Base-by-base conservation (phyloP, 495 filamentous ascomycete species). In the Xylaria acuta region DNA sequence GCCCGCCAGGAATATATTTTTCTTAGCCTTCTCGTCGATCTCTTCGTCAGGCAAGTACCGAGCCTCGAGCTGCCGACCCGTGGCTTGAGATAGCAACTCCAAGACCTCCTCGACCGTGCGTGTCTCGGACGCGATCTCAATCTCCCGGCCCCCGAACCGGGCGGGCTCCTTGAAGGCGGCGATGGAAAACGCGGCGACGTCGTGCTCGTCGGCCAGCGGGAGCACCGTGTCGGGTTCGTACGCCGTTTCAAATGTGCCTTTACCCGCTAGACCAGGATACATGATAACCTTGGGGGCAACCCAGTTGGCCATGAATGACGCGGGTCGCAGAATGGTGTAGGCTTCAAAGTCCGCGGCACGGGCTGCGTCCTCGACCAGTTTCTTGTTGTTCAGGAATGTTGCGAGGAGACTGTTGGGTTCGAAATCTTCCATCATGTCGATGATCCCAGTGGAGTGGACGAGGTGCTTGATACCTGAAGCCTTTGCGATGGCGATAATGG, bases 281-380 rank as follows among this genome's bases (percentile, higher is more conserved):
- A 84, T 79, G 14, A 8, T 8, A 0, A 80, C 78, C 25, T 81
- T 74, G 7, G 84, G 83, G 0, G 56, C 36, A 4, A 87, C 70
- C 72, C 82, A 83, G 64, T 88, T 88, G 6, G 80, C 76, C 86
- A 88, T 88, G 79, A 87, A 88, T 53, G 80, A 82, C 3, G 80
- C 84, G 0, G 85, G 85, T 16, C 85, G 78, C 20, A 88, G 58
- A n/a, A 88, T 84, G 1, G 85, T 84, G 75, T 81, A 87, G 20
- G 75, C 58, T 41, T 83, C 74, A 71, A 86, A 83, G 3, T 80
- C 80, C 0, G 79, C 76, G 34, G 62, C 63, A 56, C 79, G 79
- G 27, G 85, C 80, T 51, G 76, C 74, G 0, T 78, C 65, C 47
- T 86, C 86, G 60, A 85, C 80, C 1, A 69, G 59, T 18, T 75